Evolutionary conservation across 768 basidiomycete genomes (phyloP), one percentile per base, ranked within the genome.

Genomic region (Rhizopogon vesiculosus): DNA sequence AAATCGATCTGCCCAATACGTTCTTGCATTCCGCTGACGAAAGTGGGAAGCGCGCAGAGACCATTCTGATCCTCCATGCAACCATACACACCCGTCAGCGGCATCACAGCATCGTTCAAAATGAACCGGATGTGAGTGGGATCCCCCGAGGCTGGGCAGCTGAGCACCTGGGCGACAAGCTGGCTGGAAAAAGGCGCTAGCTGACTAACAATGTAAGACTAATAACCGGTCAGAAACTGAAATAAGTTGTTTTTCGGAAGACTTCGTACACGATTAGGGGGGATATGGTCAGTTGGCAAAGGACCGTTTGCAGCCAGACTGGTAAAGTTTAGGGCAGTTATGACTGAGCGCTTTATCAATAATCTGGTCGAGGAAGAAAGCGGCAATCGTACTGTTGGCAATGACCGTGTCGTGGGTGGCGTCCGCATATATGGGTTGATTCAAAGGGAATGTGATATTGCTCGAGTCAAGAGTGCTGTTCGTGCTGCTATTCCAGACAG

Each of bases 161-260:
- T 65, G 39, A 79, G 63, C 6, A 80, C 71, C 56, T 81, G 79
- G 35, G 74, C 71, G 28, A 78, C 75, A 39, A 80, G 66, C 61
- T 79, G 76, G n/a, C 77, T 67, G 0, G 75, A 76, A 62, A 81
- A 81, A 2, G 79, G 78, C 7, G 71, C 69, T 58, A 78, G 69
- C 58, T 76, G 71, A 31, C 74, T 75, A 2, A 70, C 64, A 42
- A 75, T 65, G 64, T 75, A 80, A 0, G 75, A 72, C 54, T 68
- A 44, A 42, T 35, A 33, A 41, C 15, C n/a, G 15, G 29, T 41
- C 35, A 40, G 7, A 40, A 22, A 18, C 3, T 2, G 28, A 38
- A 43, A 15, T 7, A 22, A 48, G 44, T 2, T 1, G 6, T 9
- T 13, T 7, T 13, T n/a, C 7, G 12, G n/a, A 22, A 10, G 6